phyloP scores from a whole-genome alignment of 163 green algal genomes.

The Prototheca stagnorum region DNA sequence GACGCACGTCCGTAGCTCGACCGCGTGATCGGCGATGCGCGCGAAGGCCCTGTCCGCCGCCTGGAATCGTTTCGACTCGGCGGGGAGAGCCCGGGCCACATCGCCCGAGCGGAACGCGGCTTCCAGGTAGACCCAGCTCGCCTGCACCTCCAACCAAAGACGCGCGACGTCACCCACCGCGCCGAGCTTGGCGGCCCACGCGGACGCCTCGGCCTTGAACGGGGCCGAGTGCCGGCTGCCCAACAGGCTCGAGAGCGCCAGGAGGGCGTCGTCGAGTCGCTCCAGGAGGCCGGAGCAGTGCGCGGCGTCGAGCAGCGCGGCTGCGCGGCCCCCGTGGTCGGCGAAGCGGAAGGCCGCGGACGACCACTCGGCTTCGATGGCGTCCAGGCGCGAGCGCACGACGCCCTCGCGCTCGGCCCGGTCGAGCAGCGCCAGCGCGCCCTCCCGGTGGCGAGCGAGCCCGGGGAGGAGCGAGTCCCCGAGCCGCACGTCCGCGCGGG shows the following conservation, averaged over 20 bases:
- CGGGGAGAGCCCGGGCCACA: constrained; percentile 83
- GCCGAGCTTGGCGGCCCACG: constrained; percentile 73
- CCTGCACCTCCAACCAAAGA: constrained; percentile 89
- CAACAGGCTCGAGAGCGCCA: constrained; percentile 76
- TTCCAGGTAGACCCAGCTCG: constrained; percentile 94
- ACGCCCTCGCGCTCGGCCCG: too few species aligned
- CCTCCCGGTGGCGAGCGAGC: too few species aligned
- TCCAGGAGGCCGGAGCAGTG: constrained; percentile 85
- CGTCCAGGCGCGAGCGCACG: too few species aligned
- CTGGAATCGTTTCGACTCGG: constrained; percentile 87
- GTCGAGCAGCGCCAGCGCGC: too few species aligned
- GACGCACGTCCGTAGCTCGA: constrained; percentile 68
- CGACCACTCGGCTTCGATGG: too few species aligned
- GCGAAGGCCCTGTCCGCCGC: constrained; percentile 92
- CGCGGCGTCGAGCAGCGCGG: too few species aligned
- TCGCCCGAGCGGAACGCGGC: constrained; percentile 69
- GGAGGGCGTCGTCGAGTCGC: constrained; percentile 86
- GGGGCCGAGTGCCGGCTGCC: constrained; percentile 61
- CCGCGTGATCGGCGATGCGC: constrained; percentile 46
- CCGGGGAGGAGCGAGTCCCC: too few species aligned
- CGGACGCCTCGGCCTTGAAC: constrained; percentile 60
- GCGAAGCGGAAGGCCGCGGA: too few species aligned
- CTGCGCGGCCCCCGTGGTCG: too few species aligned
- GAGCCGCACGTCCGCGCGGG: too few species aligned
- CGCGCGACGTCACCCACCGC: constrained; percentile 82